phyloP scores from a whole-genome alignment of 805 yeast genomes.

The Yamadazyma scolyti region DNA sequence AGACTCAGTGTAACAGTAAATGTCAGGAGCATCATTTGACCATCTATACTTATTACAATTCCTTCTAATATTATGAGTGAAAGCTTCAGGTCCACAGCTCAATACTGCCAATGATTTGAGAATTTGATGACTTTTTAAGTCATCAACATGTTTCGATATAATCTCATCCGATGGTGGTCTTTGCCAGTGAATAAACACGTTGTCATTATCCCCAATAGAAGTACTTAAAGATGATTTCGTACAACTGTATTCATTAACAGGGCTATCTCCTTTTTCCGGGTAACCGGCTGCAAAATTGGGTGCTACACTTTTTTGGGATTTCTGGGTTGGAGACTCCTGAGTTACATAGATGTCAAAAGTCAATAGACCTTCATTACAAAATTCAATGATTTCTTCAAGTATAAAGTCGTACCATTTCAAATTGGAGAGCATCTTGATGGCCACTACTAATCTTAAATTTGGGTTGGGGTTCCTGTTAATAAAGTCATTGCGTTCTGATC shows the following conservation, averaged over 20 bases:
- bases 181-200: slow-evolving; percentile 6
- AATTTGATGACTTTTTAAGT: slow-evolving; percentile 9
- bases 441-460: slow-evolving; percentile 30
- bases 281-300: no score
- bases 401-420: slow-evolving; percentile 35
- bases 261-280: no score
- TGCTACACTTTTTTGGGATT: background rate
- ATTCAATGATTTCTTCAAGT: slow-evolving; percentile 25
- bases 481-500: slow-evolving; percentile 26
- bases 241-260: no score
- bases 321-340: slow-evolving; percentile 11
- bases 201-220: background rate
- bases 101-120: slow-evolving; percentile 34
- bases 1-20: slow-evolving; percentile 40
- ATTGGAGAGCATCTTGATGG: slow-evolving; percentile 20
- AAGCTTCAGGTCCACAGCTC: slow-evolving; percentile 37
- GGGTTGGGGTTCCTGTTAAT: slow-evolving; percentile 27
- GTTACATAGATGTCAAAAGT: slow-evolving; percentile 27
- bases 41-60: slow-evolving; percentile 27
- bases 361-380: slow-evolving; percentile 17
- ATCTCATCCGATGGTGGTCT: slow-evolving; percentile 18
- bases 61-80: slow-evolving; percentile 24
- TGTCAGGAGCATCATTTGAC: slow-evolving; percentile 29
- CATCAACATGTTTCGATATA: slow-evolving; percentile 12
- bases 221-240: no score